Base-by-base conservation (phyloP, 441 rosid species). In the Gossypium gossypioides region DNA sequence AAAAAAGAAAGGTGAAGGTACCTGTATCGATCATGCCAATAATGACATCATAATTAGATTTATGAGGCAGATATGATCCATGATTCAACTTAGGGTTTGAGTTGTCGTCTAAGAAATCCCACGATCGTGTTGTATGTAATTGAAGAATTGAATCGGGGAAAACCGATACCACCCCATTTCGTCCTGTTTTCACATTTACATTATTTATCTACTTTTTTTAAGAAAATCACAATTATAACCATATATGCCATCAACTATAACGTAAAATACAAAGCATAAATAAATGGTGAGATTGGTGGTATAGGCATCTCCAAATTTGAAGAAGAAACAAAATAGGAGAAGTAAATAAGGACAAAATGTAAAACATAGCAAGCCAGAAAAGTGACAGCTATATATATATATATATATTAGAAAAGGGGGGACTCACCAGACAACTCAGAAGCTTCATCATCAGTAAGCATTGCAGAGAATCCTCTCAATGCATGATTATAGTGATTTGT, bases 121-220 rank as follows among this genome's bases (percentile, higher is more conserved):
- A 92, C n/a, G 97, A 92, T 16, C 95, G 92, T 10, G 97, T 92
- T 54, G 96, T 92, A 42, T 92, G 97, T 56, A 89, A 91, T 40
- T 79, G 77, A 56, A 86, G 84, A 29, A 75, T 42, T 4, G 87
- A 83, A 78, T 90, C 97, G 4, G 66, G 81, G 60, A 92, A 92
- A 3, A 92, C 85, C 1, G 97, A 90, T n/a, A 90, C 83, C 0
- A 92, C 80, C 15, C 81, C 86, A 8, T 85, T 86, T 6, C 71
- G 69, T 6, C 76, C 97, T 91, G 85, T 59, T 54, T 57, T 70
- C 29, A 51, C 40, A 6, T 34, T 34, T 34, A 34, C 40, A 34
- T 34, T 6, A 34, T 34, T 34, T 6, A 6, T 34, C 8, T 34
- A 34, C 8, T 34, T 34, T 34, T 6, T 34, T 6, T 6, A 6